phyloP scores from a whole-genome alignment of 2,329 filamentous ascomycete genomes.

The Calonectria multiphialidica region DNA sequence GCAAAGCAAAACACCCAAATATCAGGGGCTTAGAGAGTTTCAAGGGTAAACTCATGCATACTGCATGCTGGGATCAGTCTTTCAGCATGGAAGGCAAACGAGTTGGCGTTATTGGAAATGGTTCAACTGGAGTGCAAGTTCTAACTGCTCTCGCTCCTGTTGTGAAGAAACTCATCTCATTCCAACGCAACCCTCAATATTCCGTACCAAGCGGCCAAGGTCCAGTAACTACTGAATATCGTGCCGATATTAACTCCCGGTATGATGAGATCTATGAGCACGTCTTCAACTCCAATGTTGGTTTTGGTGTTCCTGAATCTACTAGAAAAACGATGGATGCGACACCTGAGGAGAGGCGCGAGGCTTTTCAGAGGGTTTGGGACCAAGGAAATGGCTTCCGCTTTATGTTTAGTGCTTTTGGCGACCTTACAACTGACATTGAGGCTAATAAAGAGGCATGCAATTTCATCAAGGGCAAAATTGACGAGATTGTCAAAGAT shows the following conservation, averaged over 20 bases:
- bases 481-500: conserved; percentile 36
- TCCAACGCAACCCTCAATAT: conserved; percentile 30
- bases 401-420: conserved; percentile 45
- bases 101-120: conserved; percentile 24
- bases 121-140: conserved; percentile 25
- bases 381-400: conserved; percentile 43
- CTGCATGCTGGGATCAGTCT: background rate
- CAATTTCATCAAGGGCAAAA: conserved; percentile 21
- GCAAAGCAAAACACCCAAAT: background rate
- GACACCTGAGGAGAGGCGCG: conserved; percentile 44
- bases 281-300: conserved; percentile 36
- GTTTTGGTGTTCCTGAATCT: conserved; percentile 46
- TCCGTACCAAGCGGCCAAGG: conserved; percentile 22
- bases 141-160: conserved; percentile 21
- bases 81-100: background rate
- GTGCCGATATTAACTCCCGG: conserved; percentile 30
- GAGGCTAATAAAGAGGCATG: conserved; percentile 41
- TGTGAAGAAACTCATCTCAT: conserved; percentile 31
- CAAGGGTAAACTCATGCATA: background rate
- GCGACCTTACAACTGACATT: conserved; percentile 24
- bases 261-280: conserved; percentile 47
- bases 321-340: conserved; percentile 41
- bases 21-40: background rate
- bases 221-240: conserved; percentile 14
- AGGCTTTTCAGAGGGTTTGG: conserved; percentile 45